Evolutionary conservation across 2,329 filamentous ascomycete species (phyloP).

Genomic region (Verticillium klebahnii): DNA sequence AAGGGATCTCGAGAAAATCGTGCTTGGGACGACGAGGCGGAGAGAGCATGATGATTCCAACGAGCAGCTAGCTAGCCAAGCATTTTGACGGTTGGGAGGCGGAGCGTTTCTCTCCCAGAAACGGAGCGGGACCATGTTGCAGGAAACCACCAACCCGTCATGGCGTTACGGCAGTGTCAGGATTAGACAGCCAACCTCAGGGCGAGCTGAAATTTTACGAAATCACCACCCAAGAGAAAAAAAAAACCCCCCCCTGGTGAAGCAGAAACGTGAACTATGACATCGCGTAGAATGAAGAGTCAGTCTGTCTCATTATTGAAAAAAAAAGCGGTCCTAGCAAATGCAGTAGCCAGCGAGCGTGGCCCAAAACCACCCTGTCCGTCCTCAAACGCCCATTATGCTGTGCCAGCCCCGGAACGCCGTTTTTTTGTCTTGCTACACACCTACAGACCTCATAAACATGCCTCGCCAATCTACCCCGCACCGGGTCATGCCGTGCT

Average conservation of each 20-base stretch:
- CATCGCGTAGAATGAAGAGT: neutral
- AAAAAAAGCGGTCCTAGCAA: constrained; percentile 1
- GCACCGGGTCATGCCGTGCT: neutral
- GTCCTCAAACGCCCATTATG: constrained; percentile 9
- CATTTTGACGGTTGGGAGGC: neutral
- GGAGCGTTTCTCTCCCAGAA: neutral
- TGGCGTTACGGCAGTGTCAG: constrained; percentile 16
- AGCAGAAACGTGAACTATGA: neutral
- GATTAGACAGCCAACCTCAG: constrained; percentile 14
- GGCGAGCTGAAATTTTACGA: constrained; percentile 1
- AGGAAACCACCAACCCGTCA: constrained; percentile 9
- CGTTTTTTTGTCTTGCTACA: neutral
- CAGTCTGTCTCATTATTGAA: neutral
- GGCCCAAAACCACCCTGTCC: constrained; percentile 11
- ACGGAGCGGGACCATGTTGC: neutral
- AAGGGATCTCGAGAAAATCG: neutral
- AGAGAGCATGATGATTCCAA: neutral
- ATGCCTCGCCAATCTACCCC: neutral
- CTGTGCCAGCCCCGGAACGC: neutral
- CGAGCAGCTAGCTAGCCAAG: neutral
- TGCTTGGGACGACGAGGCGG: neutral
- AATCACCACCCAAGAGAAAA: neutral
- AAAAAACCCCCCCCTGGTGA: neutral
- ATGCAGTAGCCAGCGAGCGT: constrained; percentile 11
- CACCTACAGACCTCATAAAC: neutral